Base-by-base conservation (phyloP, 2,329 filamentous ascomycete genomes). In the Phaeophleospora eucalypticola region DNA sequence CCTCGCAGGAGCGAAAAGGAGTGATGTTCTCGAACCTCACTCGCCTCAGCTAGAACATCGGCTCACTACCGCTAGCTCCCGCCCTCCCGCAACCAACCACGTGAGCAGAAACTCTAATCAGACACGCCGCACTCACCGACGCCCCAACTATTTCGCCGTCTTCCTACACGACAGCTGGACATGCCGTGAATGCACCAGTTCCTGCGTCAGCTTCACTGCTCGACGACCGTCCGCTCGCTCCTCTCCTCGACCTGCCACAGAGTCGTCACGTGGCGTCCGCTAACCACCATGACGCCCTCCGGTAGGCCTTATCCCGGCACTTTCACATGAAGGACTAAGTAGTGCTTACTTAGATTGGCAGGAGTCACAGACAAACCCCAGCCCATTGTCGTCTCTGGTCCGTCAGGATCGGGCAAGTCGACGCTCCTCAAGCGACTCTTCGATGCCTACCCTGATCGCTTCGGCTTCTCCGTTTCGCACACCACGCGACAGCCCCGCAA, bases 351-450 rank as follows among this genome's bases (percentile, higher is more conserved):
- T 18, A 48, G 38, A 7, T 29, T 12, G 24, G 24, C 24, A 29
- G 24, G 24, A 35, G 40, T 17, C 27, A 36, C 40, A 50, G 51
- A 52, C 10, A 53, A 54, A 24, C 58, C 51, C 56, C 78, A 80
- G 24, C 86, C 86, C 12, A 76, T 91, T 61, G 82, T 93, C 59
- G 85, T 93, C 68, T 88, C 83, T 40, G 87, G 87, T 46, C 87
- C 87, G 52, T 86, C 81, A 9, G 87, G 87, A 65, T 81, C 87
- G 39, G 87, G 87, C 58, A 93, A 93, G 71, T 86, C 84, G 58
- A 91, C 87, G 10, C 81, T 91, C 51, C 83, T 87, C 68, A 82
- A 82, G 62, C 76, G 79, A 39, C 81, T 91, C 41, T 85, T 89
- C 65, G 72, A 81, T 20, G 76, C 78, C 45, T 80, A 82, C 62